Evolutionary conservation across 768 basidiomycete genomes (phyloP).

Genomic region (Agaricus blazei): DNA sequence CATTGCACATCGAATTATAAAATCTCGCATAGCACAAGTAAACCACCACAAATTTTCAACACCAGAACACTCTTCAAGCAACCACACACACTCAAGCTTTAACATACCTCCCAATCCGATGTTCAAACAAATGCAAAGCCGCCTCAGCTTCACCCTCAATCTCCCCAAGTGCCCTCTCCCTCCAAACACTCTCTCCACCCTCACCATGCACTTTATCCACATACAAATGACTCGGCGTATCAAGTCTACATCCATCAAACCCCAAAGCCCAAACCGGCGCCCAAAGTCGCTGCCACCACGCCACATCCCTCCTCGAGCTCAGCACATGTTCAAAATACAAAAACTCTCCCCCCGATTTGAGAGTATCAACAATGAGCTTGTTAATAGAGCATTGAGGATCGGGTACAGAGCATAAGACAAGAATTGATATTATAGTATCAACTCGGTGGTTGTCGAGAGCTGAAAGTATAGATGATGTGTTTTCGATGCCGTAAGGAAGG

Average conservation of each 20-base stretch:
- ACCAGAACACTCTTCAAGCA: too few relatives aligned
- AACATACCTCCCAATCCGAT: conserved; percentile 51
- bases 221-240: conserved; percentile 50
- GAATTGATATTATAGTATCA: conserved; percentile 60
- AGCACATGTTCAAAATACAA: conserved; percentile 71
- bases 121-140: conserved; percentile 44
- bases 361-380: conserved; percentile 41
- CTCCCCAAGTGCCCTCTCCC: conserved; percentile 36
- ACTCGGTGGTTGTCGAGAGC: conserved; percentile 26
- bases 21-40: too few relatives aligned
- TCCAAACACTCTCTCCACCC: conserved; percentile 40
- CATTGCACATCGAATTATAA: too few relatives aligned
- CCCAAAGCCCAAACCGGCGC: conserved; percentile 57
- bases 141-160: conserved; percentile 52
- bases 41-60: too few relatives aligned
- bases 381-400: conserved; percentile 43
- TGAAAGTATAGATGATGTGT: conserved; percentile 42
- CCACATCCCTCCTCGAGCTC: conserved; percentile 45
- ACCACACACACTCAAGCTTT: conserved; percentile 23
- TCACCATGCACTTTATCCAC: conserved; percentile 28
- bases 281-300: conserved; percentile 74
- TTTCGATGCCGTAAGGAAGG: conserved; percentile 62
- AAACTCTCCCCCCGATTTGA: conserved; percentile 61
- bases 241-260: conserved; percentile 63
- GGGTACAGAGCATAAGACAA: conserved; percentile 65